A percentile compares a stretch with the other conserved stretches of the same genome.
phyloP scores from a whole-genome alignment of 306 rosid genomes.

The Prunus davidiana region DNA sequence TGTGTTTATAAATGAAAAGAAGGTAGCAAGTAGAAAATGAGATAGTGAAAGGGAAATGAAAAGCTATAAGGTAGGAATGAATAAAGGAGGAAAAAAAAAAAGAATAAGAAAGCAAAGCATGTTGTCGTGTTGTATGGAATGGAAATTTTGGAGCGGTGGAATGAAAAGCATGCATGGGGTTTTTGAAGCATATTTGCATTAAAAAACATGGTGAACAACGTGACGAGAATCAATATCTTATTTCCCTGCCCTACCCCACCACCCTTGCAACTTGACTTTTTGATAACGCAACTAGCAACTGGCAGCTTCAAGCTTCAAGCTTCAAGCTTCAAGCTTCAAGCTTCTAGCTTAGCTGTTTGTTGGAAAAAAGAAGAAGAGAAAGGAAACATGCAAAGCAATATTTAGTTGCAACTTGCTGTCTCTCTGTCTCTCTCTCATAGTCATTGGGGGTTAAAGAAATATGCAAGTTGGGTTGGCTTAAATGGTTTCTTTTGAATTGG shows the following conservation, averaged over 20 bases:
- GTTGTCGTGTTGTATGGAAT: not conserved
- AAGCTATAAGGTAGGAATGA: not conserved
- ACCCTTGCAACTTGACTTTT: constrained; percentile 24
- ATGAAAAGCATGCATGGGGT: constrained; percentile 1
- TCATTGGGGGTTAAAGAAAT: constrained; percentile 5
- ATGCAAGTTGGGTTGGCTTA: constrained; percentile 27
- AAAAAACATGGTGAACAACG: constrained; percentile 4
- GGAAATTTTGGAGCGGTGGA: not conserved
- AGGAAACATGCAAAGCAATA: not conserved
- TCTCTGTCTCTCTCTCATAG: not conserved
- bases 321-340: not conserved
- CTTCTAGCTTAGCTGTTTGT: constrained; percentile 15
- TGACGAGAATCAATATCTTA: constrained; percentile 22
- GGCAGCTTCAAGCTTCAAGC: not conserved
- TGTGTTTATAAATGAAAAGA: no score
- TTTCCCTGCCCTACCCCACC: not conserved
- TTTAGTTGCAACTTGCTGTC: constrained; percentile 10
- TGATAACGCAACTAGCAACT: not conserved
- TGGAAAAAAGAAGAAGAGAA: not conserved
- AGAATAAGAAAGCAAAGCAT: not conserved
- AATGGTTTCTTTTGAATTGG: no score
- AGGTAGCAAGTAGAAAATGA: not conserved
- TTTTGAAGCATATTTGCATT: not conserved
- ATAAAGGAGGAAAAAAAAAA: not conserved
- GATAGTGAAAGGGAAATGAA: not conserved